phyloP scores from a whole-genome alignment of 805 yeast species.

The Aciculoconidium aculeatum region DNA sequence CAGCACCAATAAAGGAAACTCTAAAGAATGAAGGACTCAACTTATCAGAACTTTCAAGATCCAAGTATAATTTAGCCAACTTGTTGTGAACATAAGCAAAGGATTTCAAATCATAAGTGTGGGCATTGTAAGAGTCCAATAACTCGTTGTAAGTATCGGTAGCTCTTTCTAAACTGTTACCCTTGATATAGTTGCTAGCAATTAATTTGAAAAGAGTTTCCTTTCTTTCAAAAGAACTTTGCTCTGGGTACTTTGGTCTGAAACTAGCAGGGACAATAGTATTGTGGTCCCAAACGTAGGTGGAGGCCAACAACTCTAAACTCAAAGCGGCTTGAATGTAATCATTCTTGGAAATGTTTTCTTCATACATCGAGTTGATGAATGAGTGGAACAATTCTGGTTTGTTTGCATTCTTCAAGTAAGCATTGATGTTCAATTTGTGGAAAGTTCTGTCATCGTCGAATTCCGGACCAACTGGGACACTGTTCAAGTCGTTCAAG shows the following conservation, averaged over 20 bases:
- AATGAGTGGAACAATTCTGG: slow-evolving; percentile 80
- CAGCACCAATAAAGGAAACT: slow-evolving; percentile 75
- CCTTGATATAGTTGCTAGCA: slow-evolving; percentile 63
- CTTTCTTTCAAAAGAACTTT: slow-evolving; percentile 74
- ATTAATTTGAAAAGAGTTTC: slow-evolving; percentile 65
- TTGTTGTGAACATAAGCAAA: slow-evolving; percentile 65
- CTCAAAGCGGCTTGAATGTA: slow-evolving; percentile 80
- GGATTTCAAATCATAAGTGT: slow-evolving; percentile 71
- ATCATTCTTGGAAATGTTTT: slow-evolving; percentile 53
- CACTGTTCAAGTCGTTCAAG: slow-evolving; percentile 60
- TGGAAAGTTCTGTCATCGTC: slow-evolving; percentile 84
- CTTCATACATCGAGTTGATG: slow-evolving; percentile 66
- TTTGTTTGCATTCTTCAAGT: slow-evolving; percentile 67
- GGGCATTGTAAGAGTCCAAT: slow-evolving; percentile 64
- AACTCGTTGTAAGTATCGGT: slow-evolving; percentile 73
- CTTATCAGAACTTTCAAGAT: slow-evolving; percentile 64
- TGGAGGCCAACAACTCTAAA: slow-evolving; percentile 68
- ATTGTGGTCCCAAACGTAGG: slow-evolving; percentile 68
- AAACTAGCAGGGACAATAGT: slow-evolving; percentile 47
- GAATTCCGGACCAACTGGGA: slow-evolving; percentile 78
- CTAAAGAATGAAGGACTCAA: slow-evolving; percentile 72
- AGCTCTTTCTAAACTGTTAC: slow-evolving; percentile 74
- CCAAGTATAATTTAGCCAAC: slow-evolving; percentile 61
- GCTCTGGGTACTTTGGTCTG: slow-evolving; percentile 73
- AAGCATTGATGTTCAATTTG: slow-evolving; percentile 68